These are phyloP conservation scores for Ceratocystis lukuohia DNA, from an alignment of 2,329 filamentous ascomycete genomes.

Conservation along the genomic window DNA sequence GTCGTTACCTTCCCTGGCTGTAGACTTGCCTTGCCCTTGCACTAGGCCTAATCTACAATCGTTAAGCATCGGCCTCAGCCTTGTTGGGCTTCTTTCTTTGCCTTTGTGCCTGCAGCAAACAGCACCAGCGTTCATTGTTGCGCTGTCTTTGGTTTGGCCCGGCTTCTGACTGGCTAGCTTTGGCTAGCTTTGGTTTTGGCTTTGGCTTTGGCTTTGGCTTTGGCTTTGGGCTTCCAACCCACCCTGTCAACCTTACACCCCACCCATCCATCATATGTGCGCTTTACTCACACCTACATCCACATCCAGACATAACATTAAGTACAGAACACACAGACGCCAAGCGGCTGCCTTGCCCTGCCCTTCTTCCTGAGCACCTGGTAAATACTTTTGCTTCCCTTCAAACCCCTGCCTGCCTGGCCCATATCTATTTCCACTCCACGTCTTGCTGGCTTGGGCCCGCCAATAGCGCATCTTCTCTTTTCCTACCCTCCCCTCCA, in stretches of 20 bases:
- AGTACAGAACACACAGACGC: too few relatives aligned
- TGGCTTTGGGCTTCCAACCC: too few relatives aligned
- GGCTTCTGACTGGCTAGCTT: background rate
- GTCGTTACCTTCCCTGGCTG: too few relatives aligned
- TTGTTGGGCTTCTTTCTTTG: background rate
- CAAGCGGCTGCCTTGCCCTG: too few relatives aligned
- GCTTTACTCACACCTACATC: too few relatives aligned
- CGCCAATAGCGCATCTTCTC: too few relatives aligned
- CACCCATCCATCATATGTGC: too few relatives aligned
- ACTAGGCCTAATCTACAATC: background rate
- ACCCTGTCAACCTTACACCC: too few relatives aligned
- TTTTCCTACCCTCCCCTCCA: background rate
- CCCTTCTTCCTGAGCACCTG: too few relatives aligned
- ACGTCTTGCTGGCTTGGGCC: background rate
- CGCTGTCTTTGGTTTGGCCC: background rate
- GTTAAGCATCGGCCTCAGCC: background rate
- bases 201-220: too few relatives aligned
- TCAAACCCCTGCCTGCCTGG: background rate
- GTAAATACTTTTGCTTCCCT: too few relatives aligned
- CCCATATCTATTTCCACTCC: background rate
- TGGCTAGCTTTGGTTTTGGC: background rate
- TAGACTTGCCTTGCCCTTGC: background rate
- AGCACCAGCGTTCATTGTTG: background rate
- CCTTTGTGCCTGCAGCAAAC: background rate
- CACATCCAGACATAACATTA: too few relatives aligned